phyloP scores from a whole-genome alignment of 2,329 filamentous ascomycete genomes.

The Trichoderma lentiforme region DNA sequence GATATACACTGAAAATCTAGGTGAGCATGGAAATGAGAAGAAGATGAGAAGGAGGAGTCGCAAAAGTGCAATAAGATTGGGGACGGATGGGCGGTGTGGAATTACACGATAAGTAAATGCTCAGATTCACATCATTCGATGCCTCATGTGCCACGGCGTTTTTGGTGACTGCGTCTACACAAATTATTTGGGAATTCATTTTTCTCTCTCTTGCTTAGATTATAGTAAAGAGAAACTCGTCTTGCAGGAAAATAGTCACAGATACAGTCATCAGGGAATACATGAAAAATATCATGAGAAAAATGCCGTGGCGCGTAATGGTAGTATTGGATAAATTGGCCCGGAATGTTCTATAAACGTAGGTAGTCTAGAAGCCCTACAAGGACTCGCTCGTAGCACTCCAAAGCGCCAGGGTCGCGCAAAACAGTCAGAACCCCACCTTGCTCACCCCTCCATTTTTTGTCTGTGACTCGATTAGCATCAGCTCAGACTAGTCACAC shows the following conservation, averaged over 20 bases:
- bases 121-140: background rate
- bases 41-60: background rate
- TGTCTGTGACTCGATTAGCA: background rate
- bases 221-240: background rate
- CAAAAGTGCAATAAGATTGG: background rate
- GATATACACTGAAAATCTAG: background rate
- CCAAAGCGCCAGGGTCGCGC: background rate
- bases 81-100: background rate
- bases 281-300: background rate
- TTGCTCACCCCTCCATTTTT: conserved; percentile 13
- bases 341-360: background rate
- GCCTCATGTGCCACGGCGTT: background rate
- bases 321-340: background rate
- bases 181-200: background rate
- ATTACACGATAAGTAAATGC: background rate
- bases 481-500: background rate
- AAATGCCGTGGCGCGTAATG: background rate
- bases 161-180: background rate
- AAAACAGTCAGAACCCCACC: conserved; percentile 12
- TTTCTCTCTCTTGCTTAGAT: background rate
- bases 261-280: background rate
- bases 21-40: background rate
- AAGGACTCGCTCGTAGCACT: background rate
- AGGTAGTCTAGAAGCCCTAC: background rate
- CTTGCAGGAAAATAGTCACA: background rate